Evolutionary conservation across 1,284 basidiomycete species (phyloP).

Genomic region (Takashimella tepidaria): DNA sequence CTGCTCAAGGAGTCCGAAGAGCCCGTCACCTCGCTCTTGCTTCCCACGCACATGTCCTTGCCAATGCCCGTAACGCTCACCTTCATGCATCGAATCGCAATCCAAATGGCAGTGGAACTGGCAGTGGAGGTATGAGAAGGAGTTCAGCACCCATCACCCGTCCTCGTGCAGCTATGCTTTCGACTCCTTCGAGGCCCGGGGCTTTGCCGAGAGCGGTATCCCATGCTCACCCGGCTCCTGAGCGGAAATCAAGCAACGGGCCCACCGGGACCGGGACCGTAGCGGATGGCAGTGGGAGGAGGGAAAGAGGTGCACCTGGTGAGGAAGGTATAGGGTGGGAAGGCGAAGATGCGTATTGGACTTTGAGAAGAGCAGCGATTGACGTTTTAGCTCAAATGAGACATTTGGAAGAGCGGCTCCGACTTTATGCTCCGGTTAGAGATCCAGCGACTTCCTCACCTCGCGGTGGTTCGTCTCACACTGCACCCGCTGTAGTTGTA

Average conservation of each 20-base stretch:
- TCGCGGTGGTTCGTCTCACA: too few species aligned
- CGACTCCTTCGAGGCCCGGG: conserved; percentile 35
- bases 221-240: conserved; percentile 2
- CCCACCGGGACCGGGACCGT: background rate
- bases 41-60: background rate
- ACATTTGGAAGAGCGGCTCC: conserved; percentile 36
- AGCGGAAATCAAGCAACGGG: conserved; percentile 17
- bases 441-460: too few species aligned
- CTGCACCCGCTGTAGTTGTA: conserved; percentile 9
- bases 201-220: conserved; percentile 23
- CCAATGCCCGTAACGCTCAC: background rate
- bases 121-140: conserved; percentile 3
- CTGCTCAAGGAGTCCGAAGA: conserved; percentile 32
- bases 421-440: conserved; percentile 17
- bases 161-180: conserved; percentile 11
- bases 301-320: too few species aligned
- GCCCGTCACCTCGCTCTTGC: conserved; percentile 24
- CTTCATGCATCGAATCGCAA: background rate
- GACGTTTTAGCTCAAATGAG: conserved; percentile 39
- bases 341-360: conserved; percentile 21
- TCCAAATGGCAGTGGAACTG: background rate
- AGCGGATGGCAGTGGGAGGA: background rate
- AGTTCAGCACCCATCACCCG: conserved; percentile 2
- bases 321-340: too few species aligned
- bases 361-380: conserved; percentile 37